A percentile compares a stretch with the other conserved stretches of the same genome.
Evolutionary conservation across 169 alveolate genomes (phyloP).

Genomic region (Cryptosporidium meleagridis): DNA sequence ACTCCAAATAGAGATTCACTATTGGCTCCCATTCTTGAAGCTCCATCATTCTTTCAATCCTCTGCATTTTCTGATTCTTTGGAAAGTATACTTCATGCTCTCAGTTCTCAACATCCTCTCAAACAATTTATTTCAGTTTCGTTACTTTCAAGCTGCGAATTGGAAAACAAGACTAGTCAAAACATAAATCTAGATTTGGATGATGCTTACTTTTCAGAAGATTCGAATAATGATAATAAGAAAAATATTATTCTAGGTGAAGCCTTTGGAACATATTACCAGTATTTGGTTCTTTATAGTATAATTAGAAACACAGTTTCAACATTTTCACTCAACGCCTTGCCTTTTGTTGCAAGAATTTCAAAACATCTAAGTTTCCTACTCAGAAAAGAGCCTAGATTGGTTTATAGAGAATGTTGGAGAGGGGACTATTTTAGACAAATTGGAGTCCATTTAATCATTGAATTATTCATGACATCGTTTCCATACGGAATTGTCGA

Average conservation of each 20-base stretch:
- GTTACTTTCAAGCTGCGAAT: background rate
- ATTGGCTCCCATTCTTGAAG: conserved; percentile 17
- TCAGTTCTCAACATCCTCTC: conserved; percentile 29
- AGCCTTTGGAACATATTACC: conserved; percentile 58
- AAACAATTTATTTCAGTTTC: conserved; percentile 25
- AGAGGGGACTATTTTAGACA: conserved; percentile 73
- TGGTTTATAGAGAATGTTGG: conserved; percentile 70
- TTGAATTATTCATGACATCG: conserved; percentile 38
- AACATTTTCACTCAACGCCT: conserved; percentile 51
- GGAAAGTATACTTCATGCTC: conserved; percentile 38
- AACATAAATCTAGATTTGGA: background rate
- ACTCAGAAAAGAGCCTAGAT: conserved; percentile 44
- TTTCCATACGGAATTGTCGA: conserved; percentile 72
- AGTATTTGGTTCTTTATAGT: conserved; percentile 25
- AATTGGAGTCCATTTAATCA: conserved; percentile 53
- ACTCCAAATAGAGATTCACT: conserved; percentile 71
- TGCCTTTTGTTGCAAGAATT: conserved; percentile 42
- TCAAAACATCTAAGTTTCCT: conserved; percentile 22
- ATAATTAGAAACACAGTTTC: conserved; percentile 42
- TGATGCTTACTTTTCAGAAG: background rate
- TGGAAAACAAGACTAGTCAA: background rate
- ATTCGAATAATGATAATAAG: background rate
- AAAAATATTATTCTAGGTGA: conserved; percentile 24
- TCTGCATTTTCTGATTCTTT: conserved; percentile 57
- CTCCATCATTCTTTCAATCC: conserved; percentile 44